Evolutionary conservation across 345 rosid genomes (phyloP).

Genomic region (Clarkia xantiana): DNA sequence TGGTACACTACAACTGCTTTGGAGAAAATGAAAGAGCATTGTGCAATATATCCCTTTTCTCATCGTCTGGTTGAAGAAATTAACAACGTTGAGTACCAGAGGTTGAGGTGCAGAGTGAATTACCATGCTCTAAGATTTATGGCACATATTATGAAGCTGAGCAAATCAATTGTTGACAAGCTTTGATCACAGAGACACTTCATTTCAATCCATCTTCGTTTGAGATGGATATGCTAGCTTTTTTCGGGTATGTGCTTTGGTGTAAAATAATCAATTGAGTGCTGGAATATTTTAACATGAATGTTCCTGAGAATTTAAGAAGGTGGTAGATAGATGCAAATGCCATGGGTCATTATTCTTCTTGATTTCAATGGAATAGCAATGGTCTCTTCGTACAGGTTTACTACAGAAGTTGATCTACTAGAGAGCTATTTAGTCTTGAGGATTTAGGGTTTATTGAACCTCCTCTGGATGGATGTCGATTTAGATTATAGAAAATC

Average conservation of each 20-base stretch:
- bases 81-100: constrained; percentile 75
- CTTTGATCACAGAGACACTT: constrained; percentile 89
- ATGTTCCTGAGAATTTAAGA: no score
- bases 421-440: no score
- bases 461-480: no score
- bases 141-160: constrained; percentile 81
- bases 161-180: constrained; percentile 82
- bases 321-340: no score
- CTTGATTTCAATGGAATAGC: no score
- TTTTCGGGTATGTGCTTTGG: constrained; percentile 68
- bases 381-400: no score
- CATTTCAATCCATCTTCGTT: constrained; percentile 99
- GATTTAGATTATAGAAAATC: no score
- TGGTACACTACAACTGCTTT: constrained; percentile 83
- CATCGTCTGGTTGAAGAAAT: constrained; percentile 97
- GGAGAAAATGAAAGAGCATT: constrained; percentile 79
- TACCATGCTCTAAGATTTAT: constrained; percentile 91
- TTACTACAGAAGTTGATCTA: no score
- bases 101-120: constrained; percentile 95
- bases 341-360: no score
- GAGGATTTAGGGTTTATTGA: no score
- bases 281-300: no score
- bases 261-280: constrained; percentile 7
- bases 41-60: constrained; percentile 95
- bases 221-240: constrained; percentile 98